Base-by-base conservation (phyloP, 2,329 filamentous ascomycete species). In the Trichoderma lentiforme region DNA sequence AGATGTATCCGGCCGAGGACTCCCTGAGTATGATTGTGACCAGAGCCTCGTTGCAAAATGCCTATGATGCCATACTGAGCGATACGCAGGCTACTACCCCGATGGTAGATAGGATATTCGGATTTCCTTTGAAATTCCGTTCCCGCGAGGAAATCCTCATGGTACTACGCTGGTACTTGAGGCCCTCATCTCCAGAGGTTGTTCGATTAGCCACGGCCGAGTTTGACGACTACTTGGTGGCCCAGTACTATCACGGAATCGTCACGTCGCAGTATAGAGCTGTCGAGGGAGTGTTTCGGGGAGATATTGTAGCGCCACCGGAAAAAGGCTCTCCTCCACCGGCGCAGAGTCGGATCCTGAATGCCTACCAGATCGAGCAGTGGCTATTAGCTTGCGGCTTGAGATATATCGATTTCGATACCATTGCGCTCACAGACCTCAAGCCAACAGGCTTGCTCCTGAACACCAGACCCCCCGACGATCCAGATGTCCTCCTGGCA, bases 331-430 rank as follows among this genome's bases (percentile, higher is more conserved):
- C 66, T 47, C 24, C 51, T n/a, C 53, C 66, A 7, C 26, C 39
- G 7, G 8, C 39, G 3, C 66, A 43, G 28, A 61, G 66, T 21
- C 66, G 66, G 12, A 61, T 69, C 4, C 15, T 69, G 21, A 69
- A 69, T 7, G 57, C 56, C 66, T 69, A 69, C n/a, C 57, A 69
- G 66, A 69, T 69, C 11, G 66, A 69, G 57, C 66, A 69, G 39
- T 69, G 66, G 66, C 28, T 69, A 0, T 53, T 61, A 36, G 56
- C 66, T 61, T 69, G 66, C 43, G 66, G 66, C 3, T 26, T 69
- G 66, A 69, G n/a, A 11, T 26, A 51, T 28, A 12, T 60, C 21
- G 39, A 61, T 6, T 14, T 51, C 3, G 66, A 69, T 18, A 69
- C 34, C 6, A 53, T 69, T 51, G 56, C 61, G 21, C 66, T 69